Evolutionary conservation across 129 eudicot genomes (phyloP).

Genomic region (Chrysanthemum seticuspe): DNA sequence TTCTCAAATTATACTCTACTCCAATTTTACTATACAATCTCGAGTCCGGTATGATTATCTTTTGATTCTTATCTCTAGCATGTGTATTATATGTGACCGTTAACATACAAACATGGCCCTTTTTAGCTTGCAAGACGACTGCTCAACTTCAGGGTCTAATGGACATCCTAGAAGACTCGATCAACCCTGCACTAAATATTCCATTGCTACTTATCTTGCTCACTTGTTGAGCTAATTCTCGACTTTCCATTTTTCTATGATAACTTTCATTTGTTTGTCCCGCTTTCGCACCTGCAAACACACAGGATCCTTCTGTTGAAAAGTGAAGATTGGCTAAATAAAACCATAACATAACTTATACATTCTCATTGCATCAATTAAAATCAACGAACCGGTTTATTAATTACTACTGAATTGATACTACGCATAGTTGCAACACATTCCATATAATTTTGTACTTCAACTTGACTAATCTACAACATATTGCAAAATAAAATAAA

Average conservation of each 20-base stretch:
- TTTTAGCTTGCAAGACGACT: neutral
- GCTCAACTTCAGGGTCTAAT: neutral
- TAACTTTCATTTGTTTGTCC: conserved; percentile 58
- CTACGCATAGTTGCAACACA: neutral
- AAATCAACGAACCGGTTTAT: neutral
- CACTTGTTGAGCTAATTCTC: conserved; percentile 23
- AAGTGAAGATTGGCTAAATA: neutral
- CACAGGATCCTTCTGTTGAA: neutral
- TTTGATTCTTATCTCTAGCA: neutral
- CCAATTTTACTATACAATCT: neutral
- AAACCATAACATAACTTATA: neutral
- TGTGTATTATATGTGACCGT: neutral
- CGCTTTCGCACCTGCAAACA: conserved; percentile 65
- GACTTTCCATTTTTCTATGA: conserved; percentile 61
- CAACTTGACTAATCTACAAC: neutral
- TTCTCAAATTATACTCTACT: neutral
- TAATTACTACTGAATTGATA: neutral
- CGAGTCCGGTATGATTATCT: neutral
- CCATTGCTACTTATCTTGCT: too few relatives aligned
- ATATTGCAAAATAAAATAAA: neutral
- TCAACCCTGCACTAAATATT: too few relatives aligned
- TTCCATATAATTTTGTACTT: neutral
- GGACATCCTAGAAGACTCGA: neutral
- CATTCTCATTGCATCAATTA: neutral
- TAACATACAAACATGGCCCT: neutral